Base-by-base conservation (phyloP, 768 basidiomycete genomes). In the Pulveroboletus ravenelii region DNA sequence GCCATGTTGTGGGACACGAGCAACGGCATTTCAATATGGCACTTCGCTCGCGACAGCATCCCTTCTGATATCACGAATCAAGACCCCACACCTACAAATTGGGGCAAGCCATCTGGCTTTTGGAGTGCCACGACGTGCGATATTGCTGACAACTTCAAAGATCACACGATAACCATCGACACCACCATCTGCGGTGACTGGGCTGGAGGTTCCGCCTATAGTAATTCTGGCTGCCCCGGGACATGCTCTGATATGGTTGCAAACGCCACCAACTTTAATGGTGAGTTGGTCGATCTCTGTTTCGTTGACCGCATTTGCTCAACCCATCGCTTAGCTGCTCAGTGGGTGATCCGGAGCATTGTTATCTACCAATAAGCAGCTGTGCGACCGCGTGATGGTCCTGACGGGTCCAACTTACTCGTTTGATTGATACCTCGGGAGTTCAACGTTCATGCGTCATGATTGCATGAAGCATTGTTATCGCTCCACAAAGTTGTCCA, bases 271-370 rank as follows among this genome's bases (percentile, higher is more conserved):
- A 86, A 83, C 67, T 87, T 80, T 63, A 56, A 47, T 12, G 41
- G 77, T 78, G 53, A 62, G 73, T 64, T n/a, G 31, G 4, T 27
- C 14, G 25, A 25, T 38, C 20, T 20, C 18, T 6, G 1, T 27
- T 12, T 3, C 8, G 3, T 31, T 45, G 4, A 29, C 0, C 14
- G 25, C 10, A 23, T 5, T 38, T 18, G 38, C 41, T 56, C 27
- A 62, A 31, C 53, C 54, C 13, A 2, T 35, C 20, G 5, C 47
- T 7, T 55, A 83, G 80, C 65, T 58, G 79, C 81, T 10, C 67
- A 77, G 62, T 82, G 80, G 80, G 64, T 70, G 55, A 71, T 84
- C 62, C 78, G 78, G 53, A 79, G 75, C 54, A 69, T 82, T 45
- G 74, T 75, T 36, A 74, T 80, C 40, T 82, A 78, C 65, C 69